Percentiles rank a stretch among this genome's conserved stretches.
phyloP scores from a whole-genome alignment of 1,284 basidiomycete species.

The Puccinia novopanici region DNA sequence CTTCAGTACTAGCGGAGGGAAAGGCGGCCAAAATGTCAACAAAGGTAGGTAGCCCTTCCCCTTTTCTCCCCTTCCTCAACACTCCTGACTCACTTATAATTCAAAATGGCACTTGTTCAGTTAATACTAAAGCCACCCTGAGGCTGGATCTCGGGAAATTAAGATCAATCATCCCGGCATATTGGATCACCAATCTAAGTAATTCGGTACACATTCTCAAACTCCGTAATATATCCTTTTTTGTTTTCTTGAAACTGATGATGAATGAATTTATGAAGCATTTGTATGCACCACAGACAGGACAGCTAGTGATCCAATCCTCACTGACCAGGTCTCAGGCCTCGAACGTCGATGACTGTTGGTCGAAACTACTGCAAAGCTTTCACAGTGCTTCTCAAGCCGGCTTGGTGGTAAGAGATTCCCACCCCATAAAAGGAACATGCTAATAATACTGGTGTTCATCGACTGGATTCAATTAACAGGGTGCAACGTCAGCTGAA shows the following conservation, averaged over 20 bases:
- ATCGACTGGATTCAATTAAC: neutral
- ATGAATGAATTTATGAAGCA: conserved; percentile 11
- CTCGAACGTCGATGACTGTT: conserved; percentile 45
- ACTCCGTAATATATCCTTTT: neutral
- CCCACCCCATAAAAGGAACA: neutral
- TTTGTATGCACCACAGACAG: conserved; percentile 32
- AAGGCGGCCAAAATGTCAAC: conserved; percentile 50
- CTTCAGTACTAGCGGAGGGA: conserved; percentile 44
- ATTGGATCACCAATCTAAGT: conserved; percentile 39
- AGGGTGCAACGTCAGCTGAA: conserved; percentile 28
- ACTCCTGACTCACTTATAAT: neutral
- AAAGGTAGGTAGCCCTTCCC: conserved; percentile 10
- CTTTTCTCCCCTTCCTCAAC: no score
- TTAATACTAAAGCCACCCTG: conserved; percentile 42
- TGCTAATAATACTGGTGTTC: neutral
- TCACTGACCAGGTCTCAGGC: conserved; percentile 41
- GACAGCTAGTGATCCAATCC: conserved; percentile 36
- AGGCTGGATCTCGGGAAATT: conserved; percentile 19
- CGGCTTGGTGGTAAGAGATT: conserved; percentile 19
- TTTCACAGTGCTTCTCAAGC: conserved; percentile 16
- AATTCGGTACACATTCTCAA: conserved; percentile 36
- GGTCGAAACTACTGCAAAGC: conserved; percentile 26
- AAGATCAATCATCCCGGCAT: conserved; percentile 18
- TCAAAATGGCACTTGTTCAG: neutral
- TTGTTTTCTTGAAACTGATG: neutral